A percentile compares a stretch with the other conserved stretches of the same genome.
These are phyloP conservation scores for Ramularia endophylla DNA, from an alignment of 2,329 filamentous ascomycete species.

Conservation along the genomic window DNA sequence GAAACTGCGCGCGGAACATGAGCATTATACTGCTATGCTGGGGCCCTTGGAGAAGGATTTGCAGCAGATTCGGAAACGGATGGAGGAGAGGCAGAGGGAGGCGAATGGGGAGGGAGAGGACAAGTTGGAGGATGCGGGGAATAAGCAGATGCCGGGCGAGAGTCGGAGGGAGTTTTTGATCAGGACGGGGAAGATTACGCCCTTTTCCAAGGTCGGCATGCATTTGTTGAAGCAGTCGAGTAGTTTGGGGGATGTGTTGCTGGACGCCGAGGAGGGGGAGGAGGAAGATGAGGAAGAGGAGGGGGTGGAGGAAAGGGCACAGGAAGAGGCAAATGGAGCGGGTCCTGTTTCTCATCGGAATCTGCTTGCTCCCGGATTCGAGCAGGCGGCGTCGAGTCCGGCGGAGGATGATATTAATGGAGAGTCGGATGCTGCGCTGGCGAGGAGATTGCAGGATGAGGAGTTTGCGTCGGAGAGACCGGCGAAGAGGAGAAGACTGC, in stretches of 20 bases:
- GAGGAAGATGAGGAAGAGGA: constrained; percentile 42
- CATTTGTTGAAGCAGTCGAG: constrained; percentile 59
- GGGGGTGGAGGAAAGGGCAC: constrained; percentile 22
- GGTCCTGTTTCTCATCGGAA: constrained; percentile 43
- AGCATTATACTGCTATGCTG: constrained; percentile 60
- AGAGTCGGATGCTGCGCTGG: constrained; percentile 28
- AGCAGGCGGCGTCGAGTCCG: constrained; percentile 23
- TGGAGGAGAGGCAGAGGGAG: constrained; percentile 65
- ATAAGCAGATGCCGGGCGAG: constrained; percentile 67
- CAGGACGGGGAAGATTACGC: constrained; percentile 94
- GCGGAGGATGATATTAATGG: constrained; percentile 17
- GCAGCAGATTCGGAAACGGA: constrained; percentile 71
- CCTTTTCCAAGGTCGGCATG: constrained; percentile 74
- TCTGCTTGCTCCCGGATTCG: constrained; percentile 44
- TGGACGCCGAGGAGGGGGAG: constrained; percentile 72
- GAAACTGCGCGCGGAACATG: constrained; percentile 60
- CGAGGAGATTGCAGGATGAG: constrained; percentile 29
- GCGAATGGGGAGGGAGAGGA: constrained; percentile 40
- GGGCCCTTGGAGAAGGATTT: constrained; percentile 65
- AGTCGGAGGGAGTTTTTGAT: constrained; percentile 85
- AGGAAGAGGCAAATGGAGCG: constrained; percentile 17
- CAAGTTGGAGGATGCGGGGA: constrained; percentile 43
- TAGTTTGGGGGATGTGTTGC: constrained; percentile 67
- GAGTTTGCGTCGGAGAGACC: constrained; percentile 34
- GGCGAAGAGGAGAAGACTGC: constrained; percentile 38